These are phyloP conservation scores for Lactifluus volemus DNA, from an alignment of 768 basidiomycete genomes.

Conservation along the genomic window DNA sequence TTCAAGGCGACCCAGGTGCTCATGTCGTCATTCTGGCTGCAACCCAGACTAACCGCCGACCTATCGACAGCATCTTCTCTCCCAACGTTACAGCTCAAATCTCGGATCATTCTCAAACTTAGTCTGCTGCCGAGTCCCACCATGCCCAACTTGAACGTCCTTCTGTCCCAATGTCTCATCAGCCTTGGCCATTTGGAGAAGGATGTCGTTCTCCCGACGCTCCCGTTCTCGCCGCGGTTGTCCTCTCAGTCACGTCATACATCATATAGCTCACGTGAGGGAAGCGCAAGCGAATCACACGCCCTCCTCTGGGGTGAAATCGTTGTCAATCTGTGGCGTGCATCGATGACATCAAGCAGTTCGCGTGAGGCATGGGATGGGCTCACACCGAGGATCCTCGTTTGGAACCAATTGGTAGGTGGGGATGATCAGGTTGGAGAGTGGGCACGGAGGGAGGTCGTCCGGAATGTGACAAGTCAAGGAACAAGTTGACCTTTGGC, in stretches of 20 bases:
- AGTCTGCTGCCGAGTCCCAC: slow-evolving; percentile 6
- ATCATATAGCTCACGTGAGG: slow-evolving; percentile 26
- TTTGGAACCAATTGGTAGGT: slow-evolving; percentile 42
- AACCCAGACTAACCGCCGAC: background rate
- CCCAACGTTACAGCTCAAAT: background rate
- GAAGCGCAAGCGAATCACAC: slow-evolving; percentile 24
- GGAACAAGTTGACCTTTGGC: too few relatives aligned
- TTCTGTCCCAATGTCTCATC: slow-evolving; percentile 11
- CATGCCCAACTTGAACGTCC: background rate
- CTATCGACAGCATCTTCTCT: background rate
- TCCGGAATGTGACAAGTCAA: slow-evolving; percentile 20
- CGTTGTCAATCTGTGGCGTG: slow-evolving; percentile 51
- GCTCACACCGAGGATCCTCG: slow-evolving; percentile 44
- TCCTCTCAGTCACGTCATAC: slow-evolving; percentile 8
- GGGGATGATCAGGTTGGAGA: slow-evolving; percentile 35
- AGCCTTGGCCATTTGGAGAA: slow-evolving; percentile 9
- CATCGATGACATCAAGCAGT: slow-evolving; percentile 34
- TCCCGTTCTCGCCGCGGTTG: background rate
- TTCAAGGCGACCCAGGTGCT: slow-evolving; percentile 30
- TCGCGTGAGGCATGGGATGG: slow-evolving; percentile 37
- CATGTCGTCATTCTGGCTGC: background rate
- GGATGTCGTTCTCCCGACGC: background rate
- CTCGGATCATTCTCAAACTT: slow-evolving; percentile 9
- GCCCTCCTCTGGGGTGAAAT: slow-evolving; percentile 38
- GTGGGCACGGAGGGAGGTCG: slow-evolving; percentile 43